Evolutionary conservation across 306 rosid genomes (phyloP).

Genomic region (Quercus rubra): DNA sequence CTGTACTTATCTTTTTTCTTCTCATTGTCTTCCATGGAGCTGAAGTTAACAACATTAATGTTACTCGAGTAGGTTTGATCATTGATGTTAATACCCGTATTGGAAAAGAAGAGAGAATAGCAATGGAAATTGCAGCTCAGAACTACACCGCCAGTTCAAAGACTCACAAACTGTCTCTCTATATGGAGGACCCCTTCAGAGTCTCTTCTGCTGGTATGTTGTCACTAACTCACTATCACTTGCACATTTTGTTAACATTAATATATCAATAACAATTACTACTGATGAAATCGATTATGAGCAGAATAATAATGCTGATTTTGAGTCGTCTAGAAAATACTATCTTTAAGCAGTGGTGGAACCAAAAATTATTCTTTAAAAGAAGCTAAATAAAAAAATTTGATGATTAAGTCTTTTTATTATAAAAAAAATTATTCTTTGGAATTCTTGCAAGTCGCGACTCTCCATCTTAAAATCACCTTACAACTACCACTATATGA

Average conservation of each 20-base stretch:
- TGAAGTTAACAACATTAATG: not conserved
- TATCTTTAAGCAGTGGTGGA: too few species aligned
- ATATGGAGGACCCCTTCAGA: conserved; percentile 17
- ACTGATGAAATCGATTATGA: too few species aligned
- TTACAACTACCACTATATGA: too few species aligned
- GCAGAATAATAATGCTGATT: too few species aligned
- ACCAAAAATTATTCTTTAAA: too few species aligned
- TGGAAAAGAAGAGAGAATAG: not conserved
- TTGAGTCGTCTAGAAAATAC: too few species aligned
- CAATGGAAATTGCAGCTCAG: not conserved
- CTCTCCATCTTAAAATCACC: too few species aligned
- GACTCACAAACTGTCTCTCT: conserved; percentile 20
- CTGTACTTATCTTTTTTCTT: not conserved
- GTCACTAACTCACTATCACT: not conserved
- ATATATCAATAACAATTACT: too few species aligned
- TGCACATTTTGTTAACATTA: not conserved
- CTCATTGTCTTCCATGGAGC: not conserved
- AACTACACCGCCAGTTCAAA: not conserved
- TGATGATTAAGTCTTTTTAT: too few species aligned
- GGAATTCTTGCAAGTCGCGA: too few species aligned
- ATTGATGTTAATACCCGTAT: not conserved
- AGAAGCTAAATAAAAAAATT: too few species aligned
- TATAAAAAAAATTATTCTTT: too few species aligned
- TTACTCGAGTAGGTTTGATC: not conserved
- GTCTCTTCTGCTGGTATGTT: conserved; percentile 37